Evolutionary conservation across 2,329 filamentous ascomycete genomes (phyloP).

Genomic region (Cadophora malorum): DNA sequence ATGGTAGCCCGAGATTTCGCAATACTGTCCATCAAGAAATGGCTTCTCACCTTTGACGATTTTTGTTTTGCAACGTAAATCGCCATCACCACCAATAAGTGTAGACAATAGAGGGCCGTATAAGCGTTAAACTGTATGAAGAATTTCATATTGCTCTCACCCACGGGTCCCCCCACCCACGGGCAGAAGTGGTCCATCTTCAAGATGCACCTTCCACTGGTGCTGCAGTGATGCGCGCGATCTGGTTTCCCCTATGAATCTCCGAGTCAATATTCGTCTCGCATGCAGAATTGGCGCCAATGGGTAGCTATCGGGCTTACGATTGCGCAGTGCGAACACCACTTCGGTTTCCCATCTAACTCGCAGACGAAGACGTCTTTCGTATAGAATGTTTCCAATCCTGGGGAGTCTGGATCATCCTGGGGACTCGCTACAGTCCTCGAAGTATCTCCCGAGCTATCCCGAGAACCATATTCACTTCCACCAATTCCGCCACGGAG

Average conservation of each 20-base stretch:
- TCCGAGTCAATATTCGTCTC: background rate
- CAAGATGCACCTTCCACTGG: slow-evolving; percentile 84
- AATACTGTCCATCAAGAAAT: slow-evolving; percentile 10
- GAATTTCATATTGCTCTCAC: slow-evolving; percentile 87
- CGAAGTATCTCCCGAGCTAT: slow-evolving; percentile 29
- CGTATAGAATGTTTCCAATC: slow-evolving; percentile 78
- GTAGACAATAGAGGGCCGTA: slow-evolving; percentile 68
- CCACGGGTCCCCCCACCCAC: slow-evolving; percentile 93
- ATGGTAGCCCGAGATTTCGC: background rate
- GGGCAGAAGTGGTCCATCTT: slow-evolving; percentile 98
- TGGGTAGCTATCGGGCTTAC: background rate
- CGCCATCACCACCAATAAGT: slow-evolving; percentile 67
- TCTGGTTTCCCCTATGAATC: slow-evolving; percentile 75
- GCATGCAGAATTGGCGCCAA: background rate
- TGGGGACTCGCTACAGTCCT: slow-evolving; percentile 32
- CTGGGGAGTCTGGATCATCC: slow-evolving; percentile 63
- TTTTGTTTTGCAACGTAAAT: slow-evolving; percentile 63
- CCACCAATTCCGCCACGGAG: slow-evolving; percentile 35
- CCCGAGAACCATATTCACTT: slow-evolving; percentile 35
- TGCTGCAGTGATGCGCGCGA: slow-evolving; percentile 83
- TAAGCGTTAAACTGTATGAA: slow-evolving; percentile 89
- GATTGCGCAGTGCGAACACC: slow-evolving; percentile 82
- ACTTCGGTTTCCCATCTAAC: slow-evolving; percentile 80
- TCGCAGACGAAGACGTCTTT: slow-evolving; percentile 87
- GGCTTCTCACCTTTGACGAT: slow-evolving; percentile 32